phyloP scores from a whole-genome alignment of 371 early-diverging fungal species.

The Basidiobolus meristosporus region DNA sequence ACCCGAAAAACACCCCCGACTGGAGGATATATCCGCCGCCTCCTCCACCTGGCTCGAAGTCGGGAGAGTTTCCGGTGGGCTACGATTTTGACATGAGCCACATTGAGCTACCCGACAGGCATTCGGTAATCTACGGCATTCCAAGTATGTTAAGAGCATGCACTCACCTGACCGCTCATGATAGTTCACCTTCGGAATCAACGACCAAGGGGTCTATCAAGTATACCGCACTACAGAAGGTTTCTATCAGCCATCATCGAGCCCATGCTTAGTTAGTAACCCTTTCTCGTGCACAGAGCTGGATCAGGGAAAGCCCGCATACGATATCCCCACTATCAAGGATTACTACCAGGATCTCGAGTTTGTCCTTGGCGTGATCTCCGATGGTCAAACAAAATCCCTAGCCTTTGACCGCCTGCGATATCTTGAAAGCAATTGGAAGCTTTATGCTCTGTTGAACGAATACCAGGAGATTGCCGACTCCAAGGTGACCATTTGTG shows the following conservation, averaged over 20 bases:
- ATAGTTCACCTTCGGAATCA: constrained; percentile 18
- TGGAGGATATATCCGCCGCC: constrained; percentile 86
- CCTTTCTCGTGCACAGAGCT: no score
- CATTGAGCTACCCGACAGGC: constrained; percentile 36
- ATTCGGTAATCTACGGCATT: constrained; percentile 12
- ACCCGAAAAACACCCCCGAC: constrained; percentile 59
- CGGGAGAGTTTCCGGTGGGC: constrained; percentile 12
- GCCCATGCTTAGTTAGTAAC: no score
- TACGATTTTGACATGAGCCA: constrained; percentile 35
- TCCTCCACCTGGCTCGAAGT: constrained; percentile 52
- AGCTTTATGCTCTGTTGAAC: constrained; percentile 78
- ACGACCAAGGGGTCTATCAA: constrained; percentile 36
- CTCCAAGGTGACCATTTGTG: constrained; percentile 36
- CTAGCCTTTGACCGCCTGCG: constrained; percentile 86
- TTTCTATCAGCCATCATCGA: no score
- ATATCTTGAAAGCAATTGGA: constrained; percentile 88
- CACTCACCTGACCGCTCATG: not conserved
- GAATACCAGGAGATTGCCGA: constrained; percentile 90
- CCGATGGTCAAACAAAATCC: constrained; percentile 90
- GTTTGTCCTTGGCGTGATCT: constrained; percentile 55
- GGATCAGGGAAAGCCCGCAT: constrained; percentile 15
- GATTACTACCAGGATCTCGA: constrained; percentile 85
- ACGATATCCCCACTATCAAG: constrained; percentile 43
- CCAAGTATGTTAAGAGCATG: not conserved
- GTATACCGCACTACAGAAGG: constrained; percentile 12